Evolutionary conservation across 2,329 filamentous ascomycete species (phyloP), one percentile per base, ranked within the genome.

Genomic region (Penicillium brevicompactum): DNA sequence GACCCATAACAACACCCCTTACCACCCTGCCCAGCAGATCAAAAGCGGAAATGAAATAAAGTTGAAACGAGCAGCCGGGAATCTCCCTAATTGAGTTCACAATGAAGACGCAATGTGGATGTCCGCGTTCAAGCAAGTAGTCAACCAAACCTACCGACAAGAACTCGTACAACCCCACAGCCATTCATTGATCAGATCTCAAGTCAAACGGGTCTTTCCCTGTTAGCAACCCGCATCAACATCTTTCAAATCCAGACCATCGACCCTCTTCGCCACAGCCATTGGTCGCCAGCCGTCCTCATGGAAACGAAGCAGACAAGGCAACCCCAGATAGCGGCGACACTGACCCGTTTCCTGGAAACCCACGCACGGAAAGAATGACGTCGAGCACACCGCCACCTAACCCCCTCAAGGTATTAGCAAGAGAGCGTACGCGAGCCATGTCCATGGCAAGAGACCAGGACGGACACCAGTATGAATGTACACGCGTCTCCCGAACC

Each of bases 251-350:
- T 47, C 34, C 32, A 44, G 47, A 27, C 58, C 51, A 38, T 57
- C 53, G 49, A 49, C 34, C 37, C 46, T 49, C 37, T 76, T 53
- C 62, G 69, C 74, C 74, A 68, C 67, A 69, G 75, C 74, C 75
- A 75, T 77, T 77, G 67, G 73, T 74, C 74, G 70, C 73, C 67
- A 59, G 40, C 57, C 48, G 65, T 72, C 73, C 71, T 74, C 74
- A 77, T 73, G 61, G 73, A 65, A 62, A 66, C 49, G 67, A 69
- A 76, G 74, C 67, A 65, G 70, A 70, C 66, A 61, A 61, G 69
- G 70, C 70, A 74, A 73, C 72, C 71, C 72, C 72, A 72, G 62
- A 68, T 67, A 66, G 70, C 65, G 72, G 73, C 68, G 47, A 13
- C 34, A 46, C 49, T 18, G 46, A 41, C 34, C 53, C 46, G 32